Conservation (phyloP, 208 protist genomes). For the Strigomonas galati region DNA sequence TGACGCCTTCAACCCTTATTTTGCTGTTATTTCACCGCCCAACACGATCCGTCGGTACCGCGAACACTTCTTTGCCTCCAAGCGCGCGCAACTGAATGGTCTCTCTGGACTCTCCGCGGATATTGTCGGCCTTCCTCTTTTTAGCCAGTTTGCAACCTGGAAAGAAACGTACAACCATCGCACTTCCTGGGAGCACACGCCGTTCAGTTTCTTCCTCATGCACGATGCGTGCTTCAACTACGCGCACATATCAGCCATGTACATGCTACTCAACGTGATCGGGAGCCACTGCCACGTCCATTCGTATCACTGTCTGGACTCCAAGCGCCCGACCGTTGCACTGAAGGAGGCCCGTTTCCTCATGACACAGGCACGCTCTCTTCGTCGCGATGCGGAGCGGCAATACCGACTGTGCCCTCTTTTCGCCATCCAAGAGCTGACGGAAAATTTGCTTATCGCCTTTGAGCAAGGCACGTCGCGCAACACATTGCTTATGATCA, state of each 20-base stretch:
- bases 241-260: constrained; percentile 73
- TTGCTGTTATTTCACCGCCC: constrained; percentile 68
- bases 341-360: constrained; percentile 24
- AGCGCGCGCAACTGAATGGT: constrained; percentile 24
- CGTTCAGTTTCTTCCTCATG: constrained; percentile 83
- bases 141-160: constrained; percentile 86
- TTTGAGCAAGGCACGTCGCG: constrained; percentile 71
- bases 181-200: constrained; percentile 50
- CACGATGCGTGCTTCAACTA: constrained; percentile 82
- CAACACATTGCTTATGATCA: constrained; percentile 62
- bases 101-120: constrained; percentile 25
- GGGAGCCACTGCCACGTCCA: constrained; percentile 48
- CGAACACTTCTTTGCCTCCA: constrained; percentile 32
- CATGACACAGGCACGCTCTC: constrained; percentile 13
- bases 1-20: constrained; percentile 80
- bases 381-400: constrained; percentile 22
- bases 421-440: constrained; percentile 62
- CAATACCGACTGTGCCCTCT: constrained; percentile 52
- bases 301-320: constrained; percentile 35
- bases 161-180: constrained; percentile 78
- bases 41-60: constrained; percentile 34
- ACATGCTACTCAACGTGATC: constrained; percentile 62
- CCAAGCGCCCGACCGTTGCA: constrained; percentile 21
- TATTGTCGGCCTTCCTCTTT: constrained; percentile 65
- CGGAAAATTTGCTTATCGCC: constrained; percentile 71